Conservation (phyloP, 441 rosid species). For the Jatropha multifida region DNA sequence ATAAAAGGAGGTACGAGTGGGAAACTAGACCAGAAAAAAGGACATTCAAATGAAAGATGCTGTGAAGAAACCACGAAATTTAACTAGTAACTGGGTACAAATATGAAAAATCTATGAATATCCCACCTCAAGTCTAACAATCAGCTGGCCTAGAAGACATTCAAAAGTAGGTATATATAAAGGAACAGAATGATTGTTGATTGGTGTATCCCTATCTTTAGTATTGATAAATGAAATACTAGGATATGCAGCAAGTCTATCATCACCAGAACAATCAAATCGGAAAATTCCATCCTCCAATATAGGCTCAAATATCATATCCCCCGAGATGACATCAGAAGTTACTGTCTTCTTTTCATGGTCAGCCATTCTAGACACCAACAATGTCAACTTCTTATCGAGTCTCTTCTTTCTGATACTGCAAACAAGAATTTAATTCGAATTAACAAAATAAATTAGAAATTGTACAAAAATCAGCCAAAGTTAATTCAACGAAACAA, state of each 20-base stretch:
- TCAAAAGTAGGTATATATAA: conserved; percentile 48
- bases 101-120: neutral
- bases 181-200: conserved; percentile 44
- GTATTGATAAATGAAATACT: conserved; percentile 66
- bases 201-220: conserved; percentile 57
- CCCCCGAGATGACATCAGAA: conserved; percentile 34
- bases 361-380: conserved; percentile 42
- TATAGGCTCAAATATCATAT: conserved; percentile 72
- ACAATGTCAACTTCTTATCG: neutral
- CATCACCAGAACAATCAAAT: conserved; percentile 62
- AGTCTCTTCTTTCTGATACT: conserved; percentile 7
- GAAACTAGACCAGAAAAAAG: conserved; percentile 49
- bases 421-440: neutral
- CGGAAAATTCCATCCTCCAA: conserved; percentile 77
- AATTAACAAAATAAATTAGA: neutral
- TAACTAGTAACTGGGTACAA: neutral
- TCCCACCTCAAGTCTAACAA: conserved; percentile 64
- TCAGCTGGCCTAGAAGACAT: conserved; percentile 49
- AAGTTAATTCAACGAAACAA: neutral
- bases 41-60: neutral
- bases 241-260: conserved; percentile 59
- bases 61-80: neutral
- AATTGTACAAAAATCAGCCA: neutral
- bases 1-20: conserved; percentile 79
- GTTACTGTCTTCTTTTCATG: conserved; percentile 34